phyloP scores from a whole-genome alignment of 345 rosid genomes.

The Mallotus nudiflorus region DNA sequence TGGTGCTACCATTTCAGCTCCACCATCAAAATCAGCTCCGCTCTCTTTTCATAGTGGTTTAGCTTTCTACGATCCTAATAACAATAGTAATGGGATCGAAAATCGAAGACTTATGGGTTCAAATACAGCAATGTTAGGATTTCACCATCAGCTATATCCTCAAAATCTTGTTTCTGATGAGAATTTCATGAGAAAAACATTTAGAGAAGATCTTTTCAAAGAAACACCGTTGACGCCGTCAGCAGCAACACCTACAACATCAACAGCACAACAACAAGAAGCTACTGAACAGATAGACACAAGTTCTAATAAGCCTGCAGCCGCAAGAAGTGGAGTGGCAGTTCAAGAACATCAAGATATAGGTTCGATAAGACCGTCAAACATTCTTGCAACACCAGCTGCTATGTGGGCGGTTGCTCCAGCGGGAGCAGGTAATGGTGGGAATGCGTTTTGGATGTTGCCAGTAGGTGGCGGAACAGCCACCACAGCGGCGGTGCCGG shows the following conservation, averaged over 20 bases:
- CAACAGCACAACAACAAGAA: conserved; percentile 13
- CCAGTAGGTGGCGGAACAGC: conserved; percentile 46
- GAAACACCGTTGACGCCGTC: too few relatives aligned
- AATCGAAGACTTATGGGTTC: conserved; percentile 33
- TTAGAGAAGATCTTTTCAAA: conserved; percentile 69
- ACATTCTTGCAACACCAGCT: conserved; percentile 45
- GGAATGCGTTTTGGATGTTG: conserved; percentile 79
- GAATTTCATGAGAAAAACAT: conserved; percentile 43
- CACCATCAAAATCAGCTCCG: conserved; percentile 57
- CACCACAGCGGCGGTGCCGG: conserved; percentile 24
- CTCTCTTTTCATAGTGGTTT: conserved; percentile 57
- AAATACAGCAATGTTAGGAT: conserved; percentile 45
- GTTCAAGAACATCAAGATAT: conserved; percentile 37
- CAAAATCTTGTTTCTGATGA: conserved; percentile 32
- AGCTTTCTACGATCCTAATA: conserved; percentile 38
- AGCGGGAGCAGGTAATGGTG: conserved; percentile 54
- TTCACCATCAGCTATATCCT: conserved; percentile 61
- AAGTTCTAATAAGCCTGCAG: conserved; percentile 29
- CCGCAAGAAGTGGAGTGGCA: conserved; percentile 29
- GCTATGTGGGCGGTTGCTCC: conserved; percentile 80
- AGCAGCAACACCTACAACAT: background rate
- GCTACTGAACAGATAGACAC: conserved; percentile 20
- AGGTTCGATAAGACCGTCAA: conserved; percentile 36
- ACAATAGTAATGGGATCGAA: conserved; percentile 16
- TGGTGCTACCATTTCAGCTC: conserved; percentile 56